Evolutionary conservation across 2,329 filamentous ascomycete species (phyloP).

Genomic region (Aureobasidium sp.): DNA sequence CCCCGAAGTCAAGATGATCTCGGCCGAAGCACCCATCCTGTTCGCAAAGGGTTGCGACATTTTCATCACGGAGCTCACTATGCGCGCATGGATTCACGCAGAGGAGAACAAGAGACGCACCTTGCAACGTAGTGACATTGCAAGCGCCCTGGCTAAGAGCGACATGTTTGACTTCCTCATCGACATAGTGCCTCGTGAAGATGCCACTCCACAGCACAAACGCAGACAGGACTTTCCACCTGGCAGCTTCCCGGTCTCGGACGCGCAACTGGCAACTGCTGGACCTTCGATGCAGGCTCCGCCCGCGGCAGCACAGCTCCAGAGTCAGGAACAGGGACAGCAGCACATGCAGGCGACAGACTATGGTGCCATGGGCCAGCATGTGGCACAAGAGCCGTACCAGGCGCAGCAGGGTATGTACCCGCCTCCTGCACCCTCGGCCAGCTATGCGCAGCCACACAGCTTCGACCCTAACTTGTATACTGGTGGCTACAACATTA

Average conservation of each 20-base stretch:
- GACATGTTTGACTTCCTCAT: slow-evolving; percentile 99
- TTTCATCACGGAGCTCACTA: slow-evolving; percentile 97
- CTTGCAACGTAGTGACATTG: slow-evolving; percentile 91
- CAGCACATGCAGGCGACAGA: slow-evolving; percentile 22
- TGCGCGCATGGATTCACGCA: slow-evolving; percentile 98
- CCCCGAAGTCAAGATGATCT: slow-evolving; percentile 99
- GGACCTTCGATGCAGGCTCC: slow-evolving; percentile 28
- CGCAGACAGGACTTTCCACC: slow-evolving; percentile 41
- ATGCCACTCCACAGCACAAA: slow-evolving; percentile 80
- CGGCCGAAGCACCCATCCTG: slow-evolving; percentile 91
- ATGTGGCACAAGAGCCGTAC: slow-evolving; percentile 46
- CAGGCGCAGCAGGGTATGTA: slow-evolving; percentile 77
- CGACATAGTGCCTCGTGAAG: slow-evolving; percentile 94
- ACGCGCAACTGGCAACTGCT: slow-evolving; percentile 43
- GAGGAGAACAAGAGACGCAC: slow-evolving; percentile 98
- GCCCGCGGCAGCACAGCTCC: slow-evolving; percentile 23
- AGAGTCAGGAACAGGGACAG: slow-evolving; percentile 25
- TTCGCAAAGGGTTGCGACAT: slow-evolving; percentile 99
- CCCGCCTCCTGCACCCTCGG: slow-evolving; percentile 67
- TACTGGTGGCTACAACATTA: slow-evolving; percentile 62
- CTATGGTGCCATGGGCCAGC: slow-evolving; percentile 28
- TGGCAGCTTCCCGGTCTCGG: slow-evolving; percentile 41
- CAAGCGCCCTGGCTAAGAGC: slow-evolving; percentile 88
- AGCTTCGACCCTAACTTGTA: slow-evolving; percentile 89
- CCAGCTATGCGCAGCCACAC: slow-evolving; percentile 62